A percentile compares a stretch with the other conserved stretches of the same genome.
These are phyloP conservation scores for Aschersonia sp. DNA, from an alignment of 2,329 filamentous ascomycete species.

Conservation along the genomic window DNA sequence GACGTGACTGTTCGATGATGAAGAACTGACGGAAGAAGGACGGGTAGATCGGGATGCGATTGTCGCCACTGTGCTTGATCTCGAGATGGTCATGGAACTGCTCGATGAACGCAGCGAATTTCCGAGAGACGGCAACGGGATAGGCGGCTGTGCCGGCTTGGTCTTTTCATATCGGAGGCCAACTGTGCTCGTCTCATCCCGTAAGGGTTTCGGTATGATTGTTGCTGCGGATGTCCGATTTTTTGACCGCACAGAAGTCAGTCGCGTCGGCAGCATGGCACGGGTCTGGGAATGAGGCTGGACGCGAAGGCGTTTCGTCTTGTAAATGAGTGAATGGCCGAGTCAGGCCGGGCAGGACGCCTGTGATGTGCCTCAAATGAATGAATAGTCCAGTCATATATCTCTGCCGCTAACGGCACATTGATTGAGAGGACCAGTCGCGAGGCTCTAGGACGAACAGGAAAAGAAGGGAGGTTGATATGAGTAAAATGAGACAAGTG, in stretches of 20 bases:
- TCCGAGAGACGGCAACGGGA: slow-evolving; percentile 31
- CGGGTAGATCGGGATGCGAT: slow-evolving; percentile 1
- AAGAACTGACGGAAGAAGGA: slow-evolving; percentile 4
- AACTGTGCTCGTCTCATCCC: slow-evolving; percentile 35
- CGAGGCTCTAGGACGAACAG: neutral
- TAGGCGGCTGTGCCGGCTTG: slow-evolving; percentile 40
- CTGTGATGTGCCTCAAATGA: too few relatives aligned
- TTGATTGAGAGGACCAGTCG: neutral
- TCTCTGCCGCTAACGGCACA: neutral
- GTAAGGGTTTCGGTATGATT: slow-evolving; percentile 12
- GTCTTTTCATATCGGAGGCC: slow-evolving; percentile 48
- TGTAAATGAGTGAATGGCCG: neutral
- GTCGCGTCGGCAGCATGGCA: slow-evolving; percentile 23
- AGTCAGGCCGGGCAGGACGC: neutral
- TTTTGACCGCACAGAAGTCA: slow-evolving; percentile 28
- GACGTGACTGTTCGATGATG: slow-evolving; percentile 13
- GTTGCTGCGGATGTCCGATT: slow-evolving; percentile 17
- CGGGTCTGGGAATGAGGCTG: neutral
- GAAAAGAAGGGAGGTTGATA: neutral
- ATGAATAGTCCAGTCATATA: too few relatives aligned
- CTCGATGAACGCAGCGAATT: slow-evolving; percentile 8
- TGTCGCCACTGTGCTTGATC: slow-evolving; percentile 10
- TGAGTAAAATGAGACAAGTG: too few relatives aligned
- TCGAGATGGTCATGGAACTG: slow-evolving; percentile 5
- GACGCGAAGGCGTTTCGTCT: neutral